phyloP scores from a whole-genome alignment of 768 basidiomycete species.

The Tylopilus balloui region DNA sequence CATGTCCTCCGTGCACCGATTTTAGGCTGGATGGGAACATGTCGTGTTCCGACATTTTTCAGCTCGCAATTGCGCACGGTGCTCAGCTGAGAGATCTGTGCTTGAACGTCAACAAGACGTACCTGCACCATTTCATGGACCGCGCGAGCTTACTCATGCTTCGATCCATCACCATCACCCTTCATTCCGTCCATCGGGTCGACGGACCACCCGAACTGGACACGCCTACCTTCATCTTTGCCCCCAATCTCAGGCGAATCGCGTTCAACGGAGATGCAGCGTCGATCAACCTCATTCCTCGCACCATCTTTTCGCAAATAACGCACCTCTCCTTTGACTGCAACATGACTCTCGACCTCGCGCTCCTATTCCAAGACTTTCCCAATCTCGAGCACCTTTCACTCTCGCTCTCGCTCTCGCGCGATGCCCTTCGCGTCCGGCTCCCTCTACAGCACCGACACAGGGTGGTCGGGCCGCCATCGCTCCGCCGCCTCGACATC shows the following conservation, averaged over 20 bases:
- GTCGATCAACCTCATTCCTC: constrained; percentile 16
- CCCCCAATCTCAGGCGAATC: constrained; percentile 18
- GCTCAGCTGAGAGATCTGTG: constrained; percentile 15
- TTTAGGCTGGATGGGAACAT: constrained; percentile 8
- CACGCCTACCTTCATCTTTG: constrained; percentile 1
- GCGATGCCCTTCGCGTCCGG: constrained; percentile 10
- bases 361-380: constrained; percentile 18
- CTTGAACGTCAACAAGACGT: constrained; percentile 16
- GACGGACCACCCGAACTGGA: constrained; percentile 1
- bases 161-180: constrained; percentile 15
- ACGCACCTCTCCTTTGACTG: constrained; percentile 25
- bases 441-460: neutral
- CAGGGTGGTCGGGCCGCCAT: neutral
- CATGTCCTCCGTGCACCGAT: constrained; percentile 15
- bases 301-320: constrained; percentile 13
- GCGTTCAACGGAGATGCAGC: constrained; percentile 12
- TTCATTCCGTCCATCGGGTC: constrained; percentile 7
- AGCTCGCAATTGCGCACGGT: constrained; percentile 20
- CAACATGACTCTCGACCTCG: constrained; percentile 16
- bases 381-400: constrained; percentile 13
- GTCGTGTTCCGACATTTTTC: constrained; percentile 18
- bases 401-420: constrained; percentile 11
- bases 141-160: constrained; percentile 9
- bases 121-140: constrained; percentile 20
- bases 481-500: constrained; percentile 16